phyloP scores from a whole-genome alignment of 495 filamentous ascomycete species.

The Polyplosphaeria fusca region DNA sequence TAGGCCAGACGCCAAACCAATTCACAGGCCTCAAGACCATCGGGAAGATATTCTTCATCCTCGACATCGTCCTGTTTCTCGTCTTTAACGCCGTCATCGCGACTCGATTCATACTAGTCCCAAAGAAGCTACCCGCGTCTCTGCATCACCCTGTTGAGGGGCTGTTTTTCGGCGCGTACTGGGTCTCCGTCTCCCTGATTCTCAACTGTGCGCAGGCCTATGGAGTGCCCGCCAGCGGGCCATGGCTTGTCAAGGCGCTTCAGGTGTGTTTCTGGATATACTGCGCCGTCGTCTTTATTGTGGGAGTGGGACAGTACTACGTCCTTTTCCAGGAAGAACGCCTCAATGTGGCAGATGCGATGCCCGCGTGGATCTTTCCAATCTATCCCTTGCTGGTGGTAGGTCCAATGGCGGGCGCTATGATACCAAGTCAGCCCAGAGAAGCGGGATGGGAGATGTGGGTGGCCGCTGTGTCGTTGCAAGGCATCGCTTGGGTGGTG shows the following conservation, averaged over 20 bases:
- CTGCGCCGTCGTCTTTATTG: constrained; percentile 42
- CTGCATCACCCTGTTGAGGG: constrained; percentile 35
- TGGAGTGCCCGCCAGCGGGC: constrained; percentile 30
- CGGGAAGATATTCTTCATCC: constrained; percentile 44
- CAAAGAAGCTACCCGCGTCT: background rate
- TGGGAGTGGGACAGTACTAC: constrained; percentile 51
- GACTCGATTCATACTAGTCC: constrained; percentile 34
- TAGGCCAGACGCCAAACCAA: constrained; percentile 26
- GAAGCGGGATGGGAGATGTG: constrained; percentile 46
- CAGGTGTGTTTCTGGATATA: constrained; percentile 55
- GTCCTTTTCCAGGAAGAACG: constrained; percentile 50
- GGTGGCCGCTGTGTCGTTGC: constrained; percentile 50
- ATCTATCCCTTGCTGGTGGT: constrained; percentile 55
- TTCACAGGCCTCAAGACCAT: constrained; percentile 38
- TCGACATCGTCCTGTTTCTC: constrained; percentile 57
- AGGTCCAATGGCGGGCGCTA: constrained; percentile 48
- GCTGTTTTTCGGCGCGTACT: constrained; percentile 31
- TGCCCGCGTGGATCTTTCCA: constrained; percentile 57
- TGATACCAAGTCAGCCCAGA: constrained; percentile 46
- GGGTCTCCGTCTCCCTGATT: constrained; percentile 30
- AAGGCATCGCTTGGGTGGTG: constrained; percentile 52
- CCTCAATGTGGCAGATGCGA: constrained; percentile 41
- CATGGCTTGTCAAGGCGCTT: constrained; percentile 45
- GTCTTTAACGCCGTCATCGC: constrained; percentile 51
- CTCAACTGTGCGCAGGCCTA: constrained; percentile 27